Evolutionary conservation across 768 basidiomycete species (phyloP), one percentile per base, ranked within the genome.

Genomic region (Pluteus cervinus): DNA sequence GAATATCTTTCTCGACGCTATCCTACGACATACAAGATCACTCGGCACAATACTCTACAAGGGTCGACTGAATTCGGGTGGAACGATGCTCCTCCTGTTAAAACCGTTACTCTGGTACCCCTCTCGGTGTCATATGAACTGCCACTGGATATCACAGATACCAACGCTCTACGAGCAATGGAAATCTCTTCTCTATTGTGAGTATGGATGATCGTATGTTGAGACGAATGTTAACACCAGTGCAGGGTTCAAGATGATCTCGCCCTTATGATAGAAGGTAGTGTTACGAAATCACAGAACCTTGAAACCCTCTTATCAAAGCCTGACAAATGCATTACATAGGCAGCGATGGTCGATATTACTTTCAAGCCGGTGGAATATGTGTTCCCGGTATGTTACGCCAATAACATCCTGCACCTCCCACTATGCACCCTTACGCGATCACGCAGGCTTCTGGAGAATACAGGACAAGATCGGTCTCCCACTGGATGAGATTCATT

Each of bases 391-490:
- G 81, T 76, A 33, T 44, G 68, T 53, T 31, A n/a, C 42, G 42
- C 42, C 45, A 45, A 48, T 30, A 29, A 39, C 34, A 33, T 48
- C 40, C 26, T 45, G 38, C 37, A 18, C 31, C 24, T 29, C 22
- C 37, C 11, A 11, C 18, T 21, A 15, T 17, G 18, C 7, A 24
- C 22, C 14, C n/a, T 43, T 23, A 17, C 24, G 17, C 24, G 15
- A 15, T 37, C 23, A n/a, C 20, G 23, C 49, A 83, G 86, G 86
- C 16, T 79, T 75, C 44, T 87, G 86, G 86, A 69, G 84, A 12
- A 67, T 87, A 60, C 54, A 70, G 45, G 84, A 87, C 58, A 87
- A 87, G 61, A 73, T 84, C 37, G 87, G 85, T 5, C 62, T 79
- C 48, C 65, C 77, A 15, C 61, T 87, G 24, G 78, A 85, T 37